phyloP scores from a whole-genome alignment of 768 basidiomycete species.

The Trametes gibbosa region DNA sequence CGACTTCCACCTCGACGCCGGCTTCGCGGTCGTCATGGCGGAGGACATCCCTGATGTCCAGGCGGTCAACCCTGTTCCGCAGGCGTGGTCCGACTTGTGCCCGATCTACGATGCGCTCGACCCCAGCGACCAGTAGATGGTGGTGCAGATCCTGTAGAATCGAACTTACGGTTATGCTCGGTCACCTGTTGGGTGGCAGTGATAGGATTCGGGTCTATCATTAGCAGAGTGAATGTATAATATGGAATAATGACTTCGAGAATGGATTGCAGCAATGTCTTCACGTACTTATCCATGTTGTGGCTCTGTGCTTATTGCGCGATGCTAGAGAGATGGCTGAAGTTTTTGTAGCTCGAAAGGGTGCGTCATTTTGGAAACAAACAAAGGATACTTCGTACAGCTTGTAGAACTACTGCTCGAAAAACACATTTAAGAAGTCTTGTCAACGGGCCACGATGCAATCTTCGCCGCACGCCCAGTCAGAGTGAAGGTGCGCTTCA shows the following conservation, averaged over 20 bases:
- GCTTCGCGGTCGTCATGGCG: conserved; percentile 43
- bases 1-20: conserved; percentile 31
- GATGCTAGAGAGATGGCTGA: no score
- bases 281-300: neutral
- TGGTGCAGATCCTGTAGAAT: neutral
- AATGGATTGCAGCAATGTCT: neutral
- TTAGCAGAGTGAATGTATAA: neutral
- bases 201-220: neutral
- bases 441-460: conserved; percentile 35
- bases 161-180: neutral
- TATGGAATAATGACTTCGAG: neutral
- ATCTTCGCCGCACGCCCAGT: conserved; percentile 42
- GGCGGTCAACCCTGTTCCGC: conserved; percentile 16
- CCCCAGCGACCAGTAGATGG: conserved; percentile 1
- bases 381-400: no score
- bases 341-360: no score
- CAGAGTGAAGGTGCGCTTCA: conserved; percentile 43
- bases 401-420: neutral
- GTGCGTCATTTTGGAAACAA: no score
- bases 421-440: neutral
- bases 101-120: conserved; percentile 16
- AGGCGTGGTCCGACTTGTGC: conserved; percentile 19
- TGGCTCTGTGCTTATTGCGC: no score
- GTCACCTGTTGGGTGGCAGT: neutral
- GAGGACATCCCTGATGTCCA: conserved; percentile 31